Percentiles rank a stretch among this genome's conserved stretches.
phyloP scores from a whole-genome alignment of 78 protist species.

The Dictyostelium citrinum region DNA sequence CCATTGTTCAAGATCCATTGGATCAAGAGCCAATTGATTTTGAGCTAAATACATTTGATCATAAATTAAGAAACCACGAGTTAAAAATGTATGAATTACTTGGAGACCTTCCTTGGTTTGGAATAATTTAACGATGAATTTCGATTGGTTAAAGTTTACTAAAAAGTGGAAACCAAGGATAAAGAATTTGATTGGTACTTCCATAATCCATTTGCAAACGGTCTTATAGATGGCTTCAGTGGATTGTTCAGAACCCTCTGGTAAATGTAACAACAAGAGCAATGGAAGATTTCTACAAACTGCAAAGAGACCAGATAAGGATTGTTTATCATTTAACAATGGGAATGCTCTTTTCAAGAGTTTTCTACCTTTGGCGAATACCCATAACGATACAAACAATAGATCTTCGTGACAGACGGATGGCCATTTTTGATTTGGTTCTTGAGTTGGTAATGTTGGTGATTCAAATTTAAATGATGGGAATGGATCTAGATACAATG shows the following conservation, averaged over 20 bases:
- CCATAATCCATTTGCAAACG: constrained; percentile 53
- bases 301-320: constrained; percentile 39
- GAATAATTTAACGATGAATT: constrained; percentile 51
- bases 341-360: constrained; percentile 45
- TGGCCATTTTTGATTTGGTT: constrained; percentile 75
- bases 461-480: constrained; percentile 65
- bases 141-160: constrained; percentile 47
- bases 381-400: constrained; percentile 65
- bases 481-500: constrained; percentile 69
- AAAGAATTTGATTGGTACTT: constrained; percentile 65
- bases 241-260: constrained; percentile 65
- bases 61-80: constrained; percentile 5
- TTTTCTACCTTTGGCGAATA: constrained; percentile 61
- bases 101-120: constrained; percentile 14
- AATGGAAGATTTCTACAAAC: constrained; percentile 69
- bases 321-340: constrained; percentile 18
- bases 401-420: constrained; percentile 68
- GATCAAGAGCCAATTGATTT: neutral
- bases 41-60: constrained; percentile 26
- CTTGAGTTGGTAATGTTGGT: constrained; percentile 50
- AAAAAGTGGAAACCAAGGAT: constrained; percentile 65
- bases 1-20: constrained; percentile 35
- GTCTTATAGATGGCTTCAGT: constrained; percentile 21
- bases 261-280: constrained; percentile 40
- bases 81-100: constrained; percentile 14